These are phyloP conservation scores for Quaeritorhiza haematococci DNA, from an alignment of 371 early-diverging fungal species.

Conservation along the genomic window DNA sequence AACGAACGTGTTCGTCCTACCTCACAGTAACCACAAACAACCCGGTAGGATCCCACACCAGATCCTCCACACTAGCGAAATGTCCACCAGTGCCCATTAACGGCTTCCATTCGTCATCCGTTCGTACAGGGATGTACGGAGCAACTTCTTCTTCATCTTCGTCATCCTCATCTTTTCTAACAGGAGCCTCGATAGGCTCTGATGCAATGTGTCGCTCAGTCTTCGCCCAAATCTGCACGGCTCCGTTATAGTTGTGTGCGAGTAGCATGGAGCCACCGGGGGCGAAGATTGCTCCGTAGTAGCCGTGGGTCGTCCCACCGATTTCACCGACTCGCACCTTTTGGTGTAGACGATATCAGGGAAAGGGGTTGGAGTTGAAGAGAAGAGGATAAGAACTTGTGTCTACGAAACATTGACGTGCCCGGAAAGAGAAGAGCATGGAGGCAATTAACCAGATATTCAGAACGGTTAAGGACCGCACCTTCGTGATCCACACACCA, in stretches of 20 bases:
- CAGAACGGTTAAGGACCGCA: neutral
- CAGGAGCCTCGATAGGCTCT: conserved; percentile 31
- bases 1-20: conserved; percentile 20
- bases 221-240: conserved; percentile 80
- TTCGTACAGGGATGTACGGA: neutral
- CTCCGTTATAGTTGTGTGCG: conserved; percentile 83
- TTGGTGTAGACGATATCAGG: too few species aligned
- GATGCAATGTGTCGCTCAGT: neutral
- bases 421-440: neutral
- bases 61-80: conserved; percentile 63
- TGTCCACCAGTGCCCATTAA: conserved; percentile 76
- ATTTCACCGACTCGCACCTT: conserved; percentile 83
- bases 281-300: conserved; percentile 72
- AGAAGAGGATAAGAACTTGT: too few species aligned
- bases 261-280: conserved; percentile 63
- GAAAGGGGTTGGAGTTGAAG: too few species aligned
- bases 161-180: neutral
- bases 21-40: conserved; percentile 66
- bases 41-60: conserved; percentile 81
- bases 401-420: neutral
- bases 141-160: neutral
- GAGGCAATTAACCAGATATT: neutral
- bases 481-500: conserved; percentile 80
- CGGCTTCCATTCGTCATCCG: conserved; percentile 52
- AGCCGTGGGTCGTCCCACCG: conserved; percentile 78